phyloP scores from a whole-genome alignment of 2,329 filamentous ascomycete species.

The Paecilomyces sp. region DNA sequence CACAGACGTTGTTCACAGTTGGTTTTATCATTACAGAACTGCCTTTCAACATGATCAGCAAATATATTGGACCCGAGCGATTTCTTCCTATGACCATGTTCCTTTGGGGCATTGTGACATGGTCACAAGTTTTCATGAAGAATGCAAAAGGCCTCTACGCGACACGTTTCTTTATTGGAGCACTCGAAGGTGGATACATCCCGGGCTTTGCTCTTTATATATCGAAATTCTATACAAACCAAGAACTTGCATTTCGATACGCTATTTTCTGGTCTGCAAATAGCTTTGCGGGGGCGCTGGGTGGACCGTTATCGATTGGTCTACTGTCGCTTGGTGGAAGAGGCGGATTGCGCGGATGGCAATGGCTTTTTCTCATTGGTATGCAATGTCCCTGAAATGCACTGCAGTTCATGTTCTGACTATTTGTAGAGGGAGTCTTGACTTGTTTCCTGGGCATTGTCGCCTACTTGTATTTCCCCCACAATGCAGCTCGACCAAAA shows the following conservation, averaged over 20 bases:
- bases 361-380: no score
- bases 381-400: no score
- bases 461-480: conserved; percentile 15
- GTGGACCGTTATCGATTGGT: no score
- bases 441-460: not conserved
- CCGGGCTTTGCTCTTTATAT: conserved; percentile 29
- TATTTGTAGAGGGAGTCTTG: no score
- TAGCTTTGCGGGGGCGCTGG: no score
- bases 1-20: conserved; percentile 16
- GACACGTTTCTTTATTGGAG: conserved; percentile 27
- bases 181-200: conserved; percentile 45
- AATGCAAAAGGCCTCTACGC: no score
- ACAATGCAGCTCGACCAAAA: conserved; percentile 15
- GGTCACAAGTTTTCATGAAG: no score
- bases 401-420: no score
- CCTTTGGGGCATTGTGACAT: conserved; percentile 1
- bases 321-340: no score
- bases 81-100: conserved; percentile 19
- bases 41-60: conserved; percentile 20
- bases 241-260: conserved; percentile 10
- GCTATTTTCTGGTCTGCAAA: no score
- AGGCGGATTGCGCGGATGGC: no score
- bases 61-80: conserved; percentile 15
- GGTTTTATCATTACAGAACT: conserved; percentile 21
- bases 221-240: conserved; percentile 17